Conservation (phyloP, 202 grass and related monocot species). For the Panicum virgatum region DNA sequence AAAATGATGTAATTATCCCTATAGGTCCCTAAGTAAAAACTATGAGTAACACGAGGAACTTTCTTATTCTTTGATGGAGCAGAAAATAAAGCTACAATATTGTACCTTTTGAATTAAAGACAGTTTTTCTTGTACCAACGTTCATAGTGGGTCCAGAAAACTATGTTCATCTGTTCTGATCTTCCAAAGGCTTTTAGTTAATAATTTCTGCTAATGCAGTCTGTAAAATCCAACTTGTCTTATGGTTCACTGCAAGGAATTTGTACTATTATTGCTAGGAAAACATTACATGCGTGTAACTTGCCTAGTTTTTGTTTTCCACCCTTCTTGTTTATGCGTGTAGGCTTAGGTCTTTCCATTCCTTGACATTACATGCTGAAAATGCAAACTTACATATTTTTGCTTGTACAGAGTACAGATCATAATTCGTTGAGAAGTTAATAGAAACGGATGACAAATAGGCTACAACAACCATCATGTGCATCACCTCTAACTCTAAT, state of each 20-base stretch:
- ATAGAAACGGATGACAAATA: background rate
- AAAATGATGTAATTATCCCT: background rate
- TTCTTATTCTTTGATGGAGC: background rate
- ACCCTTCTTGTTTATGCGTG: background rate
- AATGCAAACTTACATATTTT: background rate
- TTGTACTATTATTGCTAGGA: background rate
- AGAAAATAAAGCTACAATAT: background rate
- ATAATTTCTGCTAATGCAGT: background rate
- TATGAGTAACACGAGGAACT: background rate
- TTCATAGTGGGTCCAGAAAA: background rate
- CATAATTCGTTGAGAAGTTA: background rate
- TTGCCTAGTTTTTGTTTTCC: background rate
- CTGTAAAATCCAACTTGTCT: background rate
- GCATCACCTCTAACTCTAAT: background rate
- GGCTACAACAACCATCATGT: background rate
- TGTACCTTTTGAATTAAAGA: background rate
- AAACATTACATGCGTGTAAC: background rate
- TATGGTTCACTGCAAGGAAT: background rate
- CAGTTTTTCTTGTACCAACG: background rate
- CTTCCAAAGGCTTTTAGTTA: background rate
- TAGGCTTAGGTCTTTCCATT: background rate
- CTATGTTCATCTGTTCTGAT: background rate
- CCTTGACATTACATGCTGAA: background rate
- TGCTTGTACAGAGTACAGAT: background rate
- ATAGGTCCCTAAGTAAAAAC: background rate